These are phyloP conservation scores for Fraxinus sp. DNA, from an alignment of 305 asterid genomes.

Conservation along the genomic window DNA sequence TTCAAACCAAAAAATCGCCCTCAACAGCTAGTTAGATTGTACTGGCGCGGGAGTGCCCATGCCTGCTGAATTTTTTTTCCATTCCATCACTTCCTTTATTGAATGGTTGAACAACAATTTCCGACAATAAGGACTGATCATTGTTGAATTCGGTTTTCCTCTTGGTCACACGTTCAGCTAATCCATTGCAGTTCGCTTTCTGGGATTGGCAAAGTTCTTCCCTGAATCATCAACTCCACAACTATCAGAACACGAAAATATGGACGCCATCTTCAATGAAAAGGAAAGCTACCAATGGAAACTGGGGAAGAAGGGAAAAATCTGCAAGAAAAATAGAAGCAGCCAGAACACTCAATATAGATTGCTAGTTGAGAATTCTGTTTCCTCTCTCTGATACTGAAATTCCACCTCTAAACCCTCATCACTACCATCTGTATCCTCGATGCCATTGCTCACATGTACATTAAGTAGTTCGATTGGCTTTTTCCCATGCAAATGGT, in stretches of 20 bases:
- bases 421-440: not conserved
- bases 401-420: not conserved
- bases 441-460: not conserved
- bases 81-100: too few species aligned
- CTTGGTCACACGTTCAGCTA: not conserved
- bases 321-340: not conserved
- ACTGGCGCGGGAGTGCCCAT: too few species aligned
- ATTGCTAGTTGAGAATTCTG: not conserved
- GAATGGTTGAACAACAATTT: too few species aligned
- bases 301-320: not conserved
- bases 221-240: not conserved
- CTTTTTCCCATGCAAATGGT: not conserved
- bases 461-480: not conserved
- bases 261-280: not conserved
- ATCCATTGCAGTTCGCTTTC: not conserved
- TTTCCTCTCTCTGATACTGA: not conserved
- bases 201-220: not conserved
- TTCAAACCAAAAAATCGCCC: too few species aligned
- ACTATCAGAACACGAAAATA: not conserved
- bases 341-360: not conserved
- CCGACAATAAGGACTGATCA: not conserved
- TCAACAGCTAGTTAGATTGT: too few species aligned
- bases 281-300: not conserved
- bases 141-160: not conserved
- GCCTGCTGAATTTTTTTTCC: too few species aligned